These are phyloP conservation scores for Paramyrothecium sp. DNA, from an alignment of 2,329 filamentous ascomycete genomes.

Conservation along the genomic window DNA sequence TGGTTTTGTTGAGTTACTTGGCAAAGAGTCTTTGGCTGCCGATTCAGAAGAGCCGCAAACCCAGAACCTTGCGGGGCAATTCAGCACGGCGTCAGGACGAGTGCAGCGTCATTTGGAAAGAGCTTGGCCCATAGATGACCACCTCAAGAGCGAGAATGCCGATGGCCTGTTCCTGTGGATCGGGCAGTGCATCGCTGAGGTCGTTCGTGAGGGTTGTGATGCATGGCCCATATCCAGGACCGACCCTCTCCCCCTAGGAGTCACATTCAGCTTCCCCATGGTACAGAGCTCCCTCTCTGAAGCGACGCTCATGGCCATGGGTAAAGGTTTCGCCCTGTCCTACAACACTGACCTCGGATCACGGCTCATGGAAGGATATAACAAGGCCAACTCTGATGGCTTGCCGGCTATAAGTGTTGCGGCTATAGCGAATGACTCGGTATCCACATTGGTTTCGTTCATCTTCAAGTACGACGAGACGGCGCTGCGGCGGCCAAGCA, in stretches of 20 bases:
- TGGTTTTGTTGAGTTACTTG: slow-evolving; percentile 62
- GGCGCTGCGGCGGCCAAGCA: slow-evolving; percentile 63
- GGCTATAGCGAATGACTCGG: slow-evolving; percentile 79
- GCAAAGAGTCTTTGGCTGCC: slow-evolving; percentile 23
- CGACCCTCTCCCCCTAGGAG: slow-evolving; percentile 58
- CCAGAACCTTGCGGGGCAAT: slow-evolving; percentile 13
- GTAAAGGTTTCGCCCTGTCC: slow-evolving; percentile 66
- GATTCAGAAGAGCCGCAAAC: slow-evolving; percentile 1
- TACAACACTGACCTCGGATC: slow-evolving; percentile 60
- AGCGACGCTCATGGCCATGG: slow-evolving; percentile 66
- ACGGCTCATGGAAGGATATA: slow-evolving; percentile 58
- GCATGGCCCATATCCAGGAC: slow-evolving; percentile 38
- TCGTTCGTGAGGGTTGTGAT: slow-evolving; percentile 59
- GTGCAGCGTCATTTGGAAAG: slow-evolving; percentile 63
- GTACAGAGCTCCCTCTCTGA: slow-evolving; percentile 60
- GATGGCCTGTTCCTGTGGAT: slow-evolving; percentile 81
- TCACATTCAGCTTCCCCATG: slow-evolving; percentile 72
- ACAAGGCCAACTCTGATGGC: slow-evolving; percentile 38
- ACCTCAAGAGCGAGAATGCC: slow-evolving; percentile 71
- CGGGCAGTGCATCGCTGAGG: slow-evolving; percentile 71
- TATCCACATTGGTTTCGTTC: slow-evolving; percentile 75
- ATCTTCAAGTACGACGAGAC: slow-evolving; percentile 67
- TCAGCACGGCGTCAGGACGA: slow-evolving; percentile 25
- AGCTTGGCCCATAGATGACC: slow-evolving; percentile 72
- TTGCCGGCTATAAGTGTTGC: slow-evolving; percentile 68